phyloP scores from a whole-genome alignment of 73 alveolate species.

The Tetrahymena malaccensis region DNA sequence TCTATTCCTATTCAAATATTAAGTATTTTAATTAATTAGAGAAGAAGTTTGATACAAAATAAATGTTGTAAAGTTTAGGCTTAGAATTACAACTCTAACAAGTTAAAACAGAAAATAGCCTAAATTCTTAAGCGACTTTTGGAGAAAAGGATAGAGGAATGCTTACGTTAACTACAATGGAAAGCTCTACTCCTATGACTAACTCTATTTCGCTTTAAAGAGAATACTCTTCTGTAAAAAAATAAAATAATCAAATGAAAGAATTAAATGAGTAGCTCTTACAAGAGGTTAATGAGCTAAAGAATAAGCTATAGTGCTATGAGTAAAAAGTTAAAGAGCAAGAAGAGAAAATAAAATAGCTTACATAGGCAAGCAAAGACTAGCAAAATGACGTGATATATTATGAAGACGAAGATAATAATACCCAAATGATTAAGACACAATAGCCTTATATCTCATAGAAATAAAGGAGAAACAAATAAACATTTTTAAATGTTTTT shows the following conservation, averaged over 20 bases:
- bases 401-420: not conserved
- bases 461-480: not conserved
- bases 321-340: not conserved
- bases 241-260: not conserved
- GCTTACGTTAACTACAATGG: not conserved
- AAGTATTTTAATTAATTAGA: no score
- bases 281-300: not conserved
- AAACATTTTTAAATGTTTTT: not conserved
- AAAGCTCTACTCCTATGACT: not conserved
- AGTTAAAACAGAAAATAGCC: not conserved
- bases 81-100: not conserved
- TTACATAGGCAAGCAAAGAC: not conserved
- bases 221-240: not conserved
- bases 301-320: not conserved
- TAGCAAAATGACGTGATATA: not conserved
- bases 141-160: not conserved
- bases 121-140: not conserved
- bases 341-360: not conserved
- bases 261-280: not conserved
- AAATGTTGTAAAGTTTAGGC: not conserved
- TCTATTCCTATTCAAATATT: not conserved
- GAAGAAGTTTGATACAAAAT: no score
- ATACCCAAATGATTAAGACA: not conserved
- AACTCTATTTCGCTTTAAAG: not conserved
- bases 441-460: not conserved